Evolutionary conservation across 139 green algal genomes (phyloP).

Genomic region (Chlorella ohadii): DNA sequence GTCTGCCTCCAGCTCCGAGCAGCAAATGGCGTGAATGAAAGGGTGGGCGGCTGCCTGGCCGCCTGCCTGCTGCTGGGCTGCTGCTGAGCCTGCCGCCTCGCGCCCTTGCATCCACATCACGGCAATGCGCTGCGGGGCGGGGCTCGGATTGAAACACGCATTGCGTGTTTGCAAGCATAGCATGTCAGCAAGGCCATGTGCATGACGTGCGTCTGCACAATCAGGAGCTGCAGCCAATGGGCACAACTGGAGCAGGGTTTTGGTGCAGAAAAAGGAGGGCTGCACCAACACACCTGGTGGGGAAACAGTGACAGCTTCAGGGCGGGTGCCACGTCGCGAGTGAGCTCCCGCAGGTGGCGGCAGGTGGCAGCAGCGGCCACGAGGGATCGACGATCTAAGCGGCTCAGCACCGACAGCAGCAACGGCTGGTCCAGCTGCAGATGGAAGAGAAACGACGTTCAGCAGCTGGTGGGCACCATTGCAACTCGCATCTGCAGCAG

Average conservation of each 20-base stretch:
- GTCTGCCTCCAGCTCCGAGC: too few species aligned
- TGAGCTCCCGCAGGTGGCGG: conserved; percentile 35
- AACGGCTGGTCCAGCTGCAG: not conserved
- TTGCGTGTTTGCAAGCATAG: too few species aligned
- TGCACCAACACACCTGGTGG: conserved; percentile 67
- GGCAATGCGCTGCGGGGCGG: conserved; percentile 55
- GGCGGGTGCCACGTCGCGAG: conserved; percentile 56
- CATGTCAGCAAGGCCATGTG: too few species aligned
- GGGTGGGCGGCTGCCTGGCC: not conserved
- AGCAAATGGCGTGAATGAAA: too few species aligned
- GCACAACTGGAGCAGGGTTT: too few species aligned
- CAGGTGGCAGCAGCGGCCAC: not conserved
- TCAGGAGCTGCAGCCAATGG: too few species aligned
- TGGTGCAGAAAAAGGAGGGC: too few species aligned
- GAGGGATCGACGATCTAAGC: not conserved
- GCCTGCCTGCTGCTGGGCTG: not conserved
- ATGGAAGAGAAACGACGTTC: not conserved
- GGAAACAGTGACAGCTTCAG: conserved; percentile 69
- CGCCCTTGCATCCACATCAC: conserved; percentile 76
- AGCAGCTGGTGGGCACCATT: not conserved
- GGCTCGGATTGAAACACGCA: too few species aligned
- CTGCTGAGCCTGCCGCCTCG: conserved; percentile 35
- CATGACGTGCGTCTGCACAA: too few species aligned
- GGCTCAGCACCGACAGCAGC: conserved; percentile 4
- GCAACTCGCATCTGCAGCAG: too few species aligned